Evolutionary conservation across 768 basidiomycete species (phyloP).

Genomic region (Amanita subjunquillea): DNA sequence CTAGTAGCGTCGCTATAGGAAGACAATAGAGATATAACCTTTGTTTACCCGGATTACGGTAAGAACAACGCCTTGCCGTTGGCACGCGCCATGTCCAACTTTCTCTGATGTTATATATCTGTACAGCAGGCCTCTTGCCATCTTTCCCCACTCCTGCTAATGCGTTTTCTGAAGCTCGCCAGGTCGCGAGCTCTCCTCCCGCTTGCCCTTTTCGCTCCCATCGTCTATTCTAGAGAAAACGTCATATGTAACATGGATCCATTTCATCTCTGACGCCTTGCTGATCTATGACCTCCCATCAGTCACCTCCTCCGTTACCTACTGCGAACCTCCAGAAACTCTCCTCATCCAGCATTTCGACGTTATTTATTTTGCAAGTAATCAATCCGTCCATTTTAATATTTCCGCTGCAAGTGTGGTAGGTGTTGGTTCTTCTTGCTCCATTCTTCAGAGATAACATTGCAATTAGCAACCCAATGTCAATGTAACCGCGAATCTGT

Average conservation of each 20-base stretch:
- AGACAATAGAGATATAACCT: not conserved
- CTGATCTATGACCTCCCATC: conserved; percentile 10
- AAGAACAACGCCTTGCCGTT: conserved; percentile 6
- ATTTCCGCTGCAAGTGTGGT: conserved; percentile 83
- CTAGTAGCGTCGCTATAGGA: not conserved
- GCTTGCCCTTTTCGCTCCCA: conserved; percentile 20
- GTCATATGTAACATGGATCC: conserved; percentile 44
- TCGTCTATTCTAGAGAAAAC: conserved; percentile 39
- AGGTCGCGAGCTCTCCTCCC: conserved; percentile 53
- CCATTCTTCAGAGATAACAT: conserved; percentile 1
- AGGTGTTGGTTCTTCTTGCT: conserved; percentile 20
- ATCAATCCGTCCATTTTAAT: conserved; percentile 73
- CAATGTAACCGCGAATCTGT: conserved; percentile 73
- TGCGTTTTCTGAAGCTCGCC: conserved; percentile 49
- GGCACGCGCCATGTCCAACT: not conserved
- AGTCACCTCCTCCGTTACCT: conserved; percentile 86
- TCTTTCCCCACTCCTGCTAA: conserved; percentile 6
- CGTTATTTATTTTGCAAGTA: conserved; percentile 56
- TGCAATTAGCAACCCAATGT: conserved; percentile 52
- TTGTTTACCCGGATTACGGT: conserved; percentile 2
- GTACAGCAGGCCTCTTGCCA: not conserved
- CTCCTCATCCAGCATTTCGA: conserved; percentile 76
- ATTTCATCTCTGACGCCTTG: conserved; percentile 1
- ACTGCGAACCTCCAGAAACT: conserved; percentile 72
- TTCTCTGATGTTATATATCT: conserved; percentile 4